These are phyloP conservation scores for Fonsecaea multimorphosa DNA, from an alignment of 2,329 filamentous ascomycete genomes.

Conservation along the genomic window DNA sequence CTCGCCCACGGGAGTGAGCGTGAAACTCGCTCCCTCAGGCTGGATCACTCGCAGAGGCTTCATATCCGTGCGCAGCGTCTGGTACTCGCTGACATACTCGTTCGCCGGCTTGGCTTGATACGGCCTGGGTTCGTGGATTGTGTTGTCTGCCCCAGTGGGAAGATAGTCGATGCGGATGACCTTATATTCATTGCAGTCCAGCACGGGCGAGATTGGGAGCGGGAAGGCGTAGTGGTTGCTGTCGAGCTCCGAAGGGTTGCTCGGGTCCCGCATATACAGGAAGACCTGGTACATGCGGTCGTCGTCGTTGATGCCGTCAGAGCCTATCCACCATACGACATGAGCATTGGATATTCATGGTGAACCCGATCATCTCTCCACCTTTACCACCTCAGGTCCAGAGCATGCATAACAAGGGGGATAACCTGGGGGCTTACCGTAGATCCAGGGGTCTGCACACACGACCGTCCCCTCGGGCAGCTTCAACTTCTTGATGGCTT, in stretches of 20 bases:
- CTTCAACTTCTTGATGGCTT: conserved; percentile 64
- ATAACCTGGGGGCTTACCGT: conserved; percentile 52
- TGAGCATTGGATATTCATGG: neutral
- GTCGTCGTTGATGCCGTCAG: conserved; percentile 59
- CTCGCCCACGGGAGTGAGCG: conserved; percentile 56
- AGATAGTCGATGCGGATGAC: conserved; percentile 72
- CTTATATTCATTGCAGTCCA: conserved; percentile 67
- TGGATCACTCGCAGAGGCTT: conserved; percentile 70
- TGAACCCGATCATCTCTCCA: neutral
- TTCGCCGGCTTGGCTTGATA: conserved; percentile 54
- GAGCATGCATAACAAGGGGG: too few species aligned
- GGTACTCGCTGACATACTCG: conserved; percentile 70
- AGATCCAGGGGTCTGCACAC: conserved; percentile 72
- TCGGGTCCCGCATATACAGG: conserved; percentile 69
- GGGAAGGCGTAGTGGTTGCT: conserved; percentile 73
- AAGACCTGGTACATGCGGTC: conserved; percentile 67
- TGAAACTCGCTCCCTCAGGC: conserved; percentile 69
- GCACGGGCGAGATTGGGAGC: conserved; percentile 69
- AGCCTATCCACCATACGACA: conserved; percentile 46
- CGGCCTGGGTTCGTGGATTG: conserved; percentile 47
- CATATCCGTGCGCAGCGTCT: conserved; percentile 64
- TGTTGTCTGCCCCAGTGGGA: conserved; percentile 69
- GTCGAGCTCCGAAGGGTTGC: conserved; percentile 65
- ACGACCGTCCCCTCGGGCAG: conserved; percentile 63
- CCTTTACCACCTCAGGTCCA: neutral